phyloP scores from a whole-genome alignment of 2,329 filamentous ascomycete species.

The Mycosphaerelloides madeirae region DNA sequence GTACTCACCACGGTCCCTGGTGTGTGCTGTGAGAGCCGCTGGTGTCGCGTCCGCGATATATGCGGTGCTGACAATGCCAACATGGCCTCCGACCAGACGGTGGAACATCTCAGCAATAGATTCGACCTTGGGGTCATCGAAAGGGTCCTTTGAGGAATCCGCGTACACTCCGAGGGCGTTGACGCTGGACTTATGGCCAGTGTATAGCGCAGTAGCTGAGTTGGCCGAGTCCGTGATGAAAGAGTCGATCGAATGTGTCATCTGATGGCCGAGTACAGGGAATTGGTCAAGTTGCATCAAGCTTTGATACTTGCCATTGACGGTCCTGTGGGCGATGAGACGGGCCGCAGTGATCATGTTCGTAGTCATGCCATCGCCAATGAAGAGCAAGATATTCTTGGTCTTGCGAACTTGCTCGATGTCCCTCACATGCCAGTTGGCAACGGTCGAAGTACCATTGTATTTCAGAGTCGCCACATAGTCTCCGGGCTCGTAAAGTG shows the following conservation, averaged over 20 bases:
- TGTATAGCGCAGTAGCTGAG: constrained; percentile 75
- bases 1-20: constrained; percentile 63
- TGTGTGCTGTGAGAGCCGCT: constrained; percentile 68
- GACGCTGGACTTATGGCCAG: constrained; percentile 77
- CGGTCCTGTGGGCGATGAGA: constrained; percentile 71
- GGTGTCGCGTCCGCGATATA: constrained; percentile 78
- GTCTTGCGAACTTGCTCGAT: constrained; percentile 65
- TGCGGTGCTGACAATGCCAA: constrained; percentile 69
- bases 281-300: constrained; percentile 71
- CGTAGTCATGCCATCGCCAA: constrained; percentile 66
- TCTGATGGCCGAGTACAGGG: constrained; percentile 70
- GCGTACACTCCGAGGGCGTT: constrained; percentile 78
- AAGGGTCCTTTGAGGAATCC: constrained; percentile 66
- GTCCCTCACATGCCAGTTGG: constrained; percentile 72
- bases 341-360: constrained; percentile 63
- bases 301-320: constrained; percentile 80
- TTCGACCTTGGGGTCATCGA: constrained; percentile 84
- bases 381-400: constrained; percentile 73
- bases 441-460: constrained; percentile 64
- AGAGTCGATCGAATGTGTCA: constrained; percentile 75
- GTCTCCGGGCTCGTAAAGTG: constrained; percentile 71
- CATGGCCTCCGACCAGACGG: constrained; percentile 59
- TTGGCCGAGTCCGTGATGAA: constrained; percentile 88
- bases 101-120: constrained; percentile 74
- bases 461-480: constrained; percentile 74